Evolutionary conservation across 176 grass and related monocot genomes (phyloP), one percentile per base, ranked within the genome.

Genomic region (Pontederia crassipes): DNA sequence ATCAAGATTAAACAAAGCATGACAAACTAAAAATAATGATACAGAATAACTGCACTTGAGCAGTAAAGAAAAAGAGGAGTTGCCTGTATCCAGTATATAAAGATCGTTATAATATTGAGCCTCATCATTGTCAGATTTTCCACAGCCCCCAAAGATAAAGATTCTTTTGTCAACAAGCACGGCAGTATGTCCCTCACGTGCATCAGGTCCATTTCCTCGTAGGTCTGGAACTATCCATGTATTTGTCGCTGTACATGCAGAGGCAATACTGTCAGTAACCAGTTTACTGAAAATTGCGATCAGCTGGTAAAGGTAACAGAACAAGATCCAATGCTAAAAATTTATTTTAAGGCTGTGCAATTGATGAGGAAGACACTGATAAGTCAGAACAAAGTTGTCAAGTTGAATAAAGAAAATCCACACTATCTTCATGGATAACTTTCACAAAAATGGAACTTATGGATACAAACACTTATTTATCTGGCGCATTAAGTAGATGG

Each of bases 11-110:
- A 56, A 56, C 54, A 56, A 56, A 18, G 18, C 54, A 40, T 40
- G 32, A 40, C 32, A 40, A 40, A 40, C 6, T 40, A 40, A 40
- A 40, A 40, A 40, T 40, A 40, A 4, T 40, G 6, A 40, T 40
- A 40, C 6, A 40, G 32, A 40, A 40, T 40, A 40, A 40, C 27
- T 26, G 28, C 45, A 63, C 12, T 64, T 54, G 27, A 32, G 50
- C 15, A 55, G 28, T 12, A 66, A 49, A 47, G 58, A 58, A 28
- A 28, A 50, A 75, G 61, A 56, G 50, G 70, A 49, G 12, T 63
- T 70, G 28, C 75, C 75, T 78, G 66, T 63, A 67, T 78, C 66
- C 56, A 78, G 58, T 29, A 78, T 70, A 66, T 70, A 69, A 78
- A 71, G 57, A 78, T 78, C 75, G 63, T 78, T 78, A 49, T 71